Percentiles rank a stretch among this genome's conserved stretches.
Evolutionary conservation across 305 asterid genomes (phyloP).

Genomic region (Lippia alba): DNA sequence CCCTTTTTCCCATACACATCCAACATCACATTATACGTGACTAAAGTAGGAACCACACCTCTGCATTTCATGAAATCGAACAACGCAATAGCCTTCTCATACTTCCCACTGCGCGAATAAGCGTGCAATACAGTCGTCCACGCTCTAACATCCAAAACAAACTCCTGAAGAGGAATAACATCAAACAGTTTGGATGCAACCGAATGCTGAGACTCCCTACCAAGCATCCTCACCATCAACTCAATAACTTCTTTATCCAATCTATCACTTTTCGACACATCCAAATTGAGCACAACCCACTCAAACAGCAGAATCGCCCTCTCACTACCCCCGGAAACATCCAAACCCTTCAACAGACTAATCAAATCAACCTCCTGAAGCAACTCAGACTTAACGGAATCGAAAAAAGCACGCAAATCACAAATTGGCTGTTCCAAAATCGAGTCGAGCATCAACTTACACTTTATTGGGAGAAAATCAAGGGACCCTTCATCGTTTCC

Average conservation of each 20-base stretch:
- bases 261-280: conserved; percentile 47
- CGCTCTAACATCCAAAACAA: conserved; percentile 71
- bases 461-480: conserved; percentile 69
- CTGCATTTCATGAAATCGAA: conserved; percentile 69
- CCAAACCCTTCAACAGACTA: conserved; percentile 81
- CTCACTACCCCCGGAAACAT: conserved; percentile 62
- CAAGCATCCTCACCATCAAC: conserved; percentile 77
- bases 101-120: conserved; percentile 82
- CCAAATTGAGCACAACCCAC: conserved; percentile 73
- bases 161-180: conserved; percentile 67
- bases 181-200: conserved; percentile 76
- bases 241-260: conserved; percentile 83
- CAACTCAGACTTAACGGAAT: conserved; percentile 64
- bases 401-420: conserved; percentile 57
- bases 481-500: conserved; percentile 47
- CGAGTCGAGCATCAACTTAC: conserved; percentile 72
- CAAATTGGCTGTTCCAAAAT: conserved; percentile 63
- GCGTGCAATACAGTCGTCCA: conserved; percentile 86
- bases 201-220: conserved; percentile 83
- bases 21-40: conserved; percentile 92
- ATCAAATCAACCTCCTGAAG: conserved; percentile 65
- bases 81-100: conserved; percentile 75
- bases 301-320: conserved; percentile 82
- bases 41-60: conserved; percentile 68
- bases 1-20: conserved; percentile 90